Evolutionary conservation across 2,329 filamentous ascomycete genomes (phyloP), one percentile per base, ranked within the genome.

Genomic region (Epichloe uncinata): DNA sequence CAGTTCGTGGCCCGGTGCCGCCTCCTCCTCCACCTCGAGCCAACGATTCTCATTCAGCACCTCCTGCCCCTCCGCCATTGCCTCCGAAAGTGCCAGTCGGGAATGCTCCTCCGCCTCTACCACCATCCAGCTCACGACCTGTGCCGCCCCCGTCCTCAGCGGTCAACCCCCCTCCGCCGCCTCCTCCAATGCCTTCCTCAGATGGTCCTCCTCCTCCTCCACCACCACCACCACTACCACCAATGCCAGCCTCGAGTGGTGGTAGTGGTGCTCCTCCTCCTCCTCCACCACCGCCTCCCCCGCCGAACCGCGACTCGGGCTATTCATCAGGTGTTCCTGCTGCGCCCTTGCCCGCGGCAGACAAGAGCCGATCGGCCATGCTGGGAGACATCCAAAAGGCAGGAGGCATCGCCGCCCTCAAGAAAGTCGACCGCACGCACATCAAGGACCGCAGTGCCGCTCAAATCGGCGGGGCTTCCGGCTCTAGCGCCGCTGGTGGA

Each of bases 381-480:
- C 70, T 85, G 56, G 83, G 81, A 42, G 79, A 84, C 60, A 93
- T 93, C 55, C 82, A 85, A 55, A 55, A 79, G 47, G 78, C 81
- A 13, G 81, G 81, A 41, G 81, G 81, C 52, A 79, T 84, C 53
- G 77, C 71, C 22, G 71, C 81, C 20, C 73, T 93, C 59, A 88
- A 83, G 68, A 91, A 90, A 68, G 85, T 91, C 34, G 81, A 85
- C 55, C 76, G 80, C 53, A 68, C 60, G 53, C 73, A 87, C 65
- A 86, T 90, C 64, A 73, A 78, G 58, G 85, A 90, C 66, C 76
- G 85, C 55, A 88, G 84, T 66, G 74, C 59, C 4, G 84, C 82
- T 26, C 61, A 73, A 35, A 78, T 87, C 42, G 81, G 79, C 11
- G 63, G 63, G 20, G 56, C 63, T 55, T 72, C 72, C 45, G 74